These are phyloP conservation scores for Bondarzewia mesenterica DNA, from an alignment of 1,284 basidiomycete genomes.

Conservation along the genomic window DNA sequence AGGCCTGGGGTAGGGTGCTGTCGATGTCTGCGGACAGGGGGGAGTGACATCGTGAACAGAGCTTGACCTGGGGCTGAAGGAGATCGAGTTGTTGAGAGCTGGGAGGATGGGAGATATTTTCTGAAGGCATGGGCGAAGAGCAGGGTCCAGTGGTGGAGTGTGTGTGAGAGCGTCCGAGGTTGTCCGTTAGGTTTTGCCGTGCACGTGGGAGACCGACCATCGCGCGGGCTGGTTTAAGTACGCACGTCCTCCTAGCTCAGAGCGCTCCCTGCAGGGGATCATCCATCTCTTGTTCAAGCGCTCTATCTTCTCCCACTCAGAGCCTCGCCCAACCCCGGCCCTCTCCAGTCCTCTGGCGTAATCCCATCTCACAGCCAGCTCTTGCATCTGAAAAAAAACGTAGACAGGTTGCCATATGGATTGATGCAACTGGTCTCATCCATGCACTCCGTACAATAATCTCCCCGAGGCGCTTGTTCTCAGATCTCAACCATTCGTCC, in stretches of 20 bases:
- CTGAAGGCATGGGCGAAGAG: slow-evolving; percentile 26
- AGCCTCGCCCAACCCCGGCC: no score
- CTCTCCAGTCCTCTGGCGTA: no score
- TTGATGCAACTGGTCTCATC: no score
- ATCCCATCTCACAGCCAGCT: no score
- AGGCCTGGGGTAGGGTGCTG: slow-evolving; percentile 12
- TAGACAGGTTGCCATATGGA: no score
- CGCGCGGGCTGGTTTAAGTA: neutral
- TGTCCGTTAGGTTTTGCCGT: neutral
- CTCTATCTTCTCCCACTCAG: no score
- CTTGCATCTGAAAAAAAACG: no score
- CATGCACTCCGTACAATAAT: no score
- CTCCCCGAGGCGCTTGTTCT: no score
- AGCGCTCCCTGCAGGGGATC: neutral
- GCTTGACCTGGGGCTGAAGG: slow-evolving; percentile 25
- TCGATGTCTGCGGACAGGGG: slow-evolving; percentile 26
- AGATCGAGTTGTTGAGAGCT: slow-evolving; percentile 18
- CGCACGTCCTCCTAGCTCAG: neutral
- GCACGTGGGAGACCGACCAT: neutral
- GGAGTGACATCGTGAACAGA: slow-evolving; percentile 27
- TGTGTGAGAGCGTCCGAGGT: neutral
- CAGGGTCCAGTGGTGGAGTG: neutral
- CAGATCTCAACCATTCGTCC: no score
- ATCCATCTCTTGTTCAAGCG: no score
- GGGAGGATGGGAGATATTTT: slow-evolving; percentile 20